These are phyloP conservation scores for Axilococcus clingmanii DNA, from an alignment of 139 green algal species.

Conservation along the genomic window DNA sequence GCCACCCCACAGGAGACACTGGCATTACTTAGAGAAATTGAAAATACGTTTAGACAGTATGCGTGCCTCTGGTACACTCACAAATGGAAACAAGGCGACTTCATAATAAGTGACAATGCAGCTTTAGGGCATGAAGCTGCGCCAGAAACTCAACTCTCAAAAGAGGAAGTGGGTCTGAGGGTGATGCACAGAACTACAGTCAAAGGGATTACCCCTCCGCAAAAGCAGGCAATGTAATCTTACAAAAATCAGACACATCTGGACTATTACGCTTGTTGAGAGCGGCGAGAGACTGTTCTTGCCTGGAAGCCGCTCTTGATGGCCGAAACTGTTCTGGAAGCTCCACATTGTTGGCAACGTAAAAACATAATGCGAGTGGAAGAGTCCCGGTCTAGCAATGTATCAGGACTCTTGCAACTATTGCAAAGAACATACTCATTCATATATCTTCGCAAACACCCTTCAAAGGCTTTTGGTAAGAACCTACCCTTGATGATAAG, in stretches of 20 bases:
- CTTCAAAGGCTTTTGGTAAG: conserved; percentile 96
- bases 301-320: conserved; percentile 96
- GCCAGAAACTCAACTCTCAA: conserved; percentile 29
- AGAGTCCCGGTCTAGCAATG: conserved; percentile 78
- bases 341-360: conserved; percentile 82
- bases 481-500: conserved; percentile 97
- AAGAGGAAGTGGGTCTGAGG: conserved; percentile 22
- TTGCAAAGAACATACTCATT: conserved; percentile 98
- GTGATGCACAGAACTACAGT: conserved; percentile 43
- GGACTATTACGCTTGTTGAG: conserved; percentile 23
- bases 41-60: conserved; percentile 6
- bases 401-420: conserved; percentile 94
- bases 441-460: conserved; percentile 90
- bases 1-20: conserved; percentile 16
- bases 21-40: conserved; percentile 24
- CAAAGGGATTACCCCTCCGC: conserved; percentile 8
- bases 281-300: conserved; percentile 31
- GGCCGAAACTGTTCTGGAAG: conserved; percentile 34
- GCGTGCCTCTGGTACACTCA: conserved; percentile 4
- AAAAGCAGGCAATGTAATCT: conserved; percentile 6
- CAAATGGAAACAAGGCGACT: conserved; percentile 36
- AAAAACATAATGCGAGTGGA: conserved; percentile 85
- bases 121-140: conserved; percentile 35
- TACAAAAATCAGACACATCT: too few relatives aligned
- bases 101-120: conserved; percentile 43